Evolutionary conservation across 208 protist species (phyloP).

Genomic region (Perkinsela sp.): DNA sequence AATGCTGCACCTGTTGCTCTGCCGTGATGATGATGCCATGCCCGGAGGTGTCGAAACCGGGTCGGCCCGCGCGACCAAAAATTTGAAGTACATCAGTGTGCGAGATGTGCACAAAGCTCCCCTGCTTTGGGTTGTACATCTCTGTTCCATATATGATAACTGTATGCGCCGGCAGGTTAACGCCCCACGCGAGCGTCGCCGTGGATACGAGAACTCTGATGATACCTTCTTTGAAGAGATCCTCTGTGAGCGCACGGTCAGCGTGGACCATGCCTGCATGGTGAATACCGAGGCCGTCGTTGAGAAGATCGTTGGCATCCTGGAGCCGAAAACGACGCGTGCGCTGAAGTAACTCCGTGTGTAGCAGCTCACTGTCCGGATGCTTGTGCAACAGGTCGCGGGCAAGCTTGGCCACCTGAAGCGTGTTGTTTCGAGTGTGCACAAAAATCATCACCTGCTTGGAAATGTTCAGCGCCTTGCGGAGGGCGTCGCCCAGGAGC

Average conservation of each 20-base stretch:
- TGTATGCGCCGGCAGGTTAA: constrained; percentile 95
- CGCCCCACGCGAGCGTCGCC: constrained; percentile 97
- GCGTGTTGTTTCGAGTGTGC: constrained; percentile 86
- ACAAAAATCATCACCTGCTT: constrained; percentile 97
- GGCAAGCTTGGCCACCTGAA: constrained; percentile 58
- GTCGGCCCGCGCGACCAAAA: constrained; percentile 90
- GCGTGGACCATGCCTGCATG: constrained; percentile 79
- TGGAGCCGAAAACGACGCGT: constrained; percentile 28
- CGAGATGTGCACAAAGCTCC: constrained; percentile 77
- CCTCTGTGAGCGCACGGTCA: constrained; percentile 78
- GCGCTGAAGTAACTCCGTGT: constrained; percentile 12
- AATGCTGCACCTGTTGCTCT: constrained; percentile 78
- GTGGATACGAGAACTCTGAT: constrained; percentile 87
- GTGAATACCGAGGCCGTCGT: constrained; percentile 72
- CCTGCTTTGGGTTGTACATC: constrained; percentile 74
- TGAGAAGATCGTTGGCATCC: constrained; percentile 61
- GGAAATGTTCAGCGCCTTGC: constrained; percentile 45
- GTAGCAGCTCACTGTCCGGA: constrained; percentile 24
- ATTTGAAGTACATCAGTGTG: constrained; percentile 98
- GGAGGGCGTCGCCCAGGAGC: constrained; percentile 12
- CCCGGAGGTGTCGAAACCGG: constrained; percentile 89
- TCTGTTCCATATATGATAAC: constrained; percentile 93
- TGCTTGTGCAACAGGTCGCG: constrained; percentile 37
- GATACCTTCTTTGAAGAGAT: constrained; percentile 70
- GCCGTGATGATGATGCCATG: constrained; percentile 90